Base-by-base conservation (phyloP, 805 yeast genomes). In the Nakazawaea ernobii region DNA sequence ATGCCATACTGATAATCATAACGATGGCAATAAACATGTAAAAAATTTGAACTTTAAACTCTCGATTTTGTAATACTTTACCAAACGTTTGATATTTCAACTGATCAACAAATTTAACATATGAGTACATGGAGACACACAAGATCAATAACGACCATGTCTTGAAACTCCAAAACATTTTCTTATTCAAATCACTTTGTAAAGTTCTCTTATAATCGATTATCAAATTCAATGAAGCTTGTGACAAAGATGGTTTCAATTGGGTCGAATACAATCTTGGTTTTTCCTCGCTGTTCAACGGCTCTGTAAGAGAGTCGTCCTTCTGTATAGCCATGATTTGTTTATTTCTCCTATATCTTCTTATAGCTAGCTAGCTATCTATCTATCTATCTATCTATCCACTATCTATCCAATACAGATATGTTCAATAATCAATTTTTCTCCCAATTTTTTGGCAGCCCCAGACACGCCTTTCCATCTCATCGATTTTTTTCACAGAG, bases 221-320 rank as follows among this genome's bases (percentile, higher is more conserved):
- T 29, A 83, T 79, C 50, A 85, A 63, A 49, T 78, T 80, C 46
- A 82, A 58, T 1, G 83, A 77, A 9, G 86, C 86, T 39, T 77
- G 75, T 1, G 84, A 70, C 36, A 71, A 69, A 29, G 75, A 78
- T 1, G 91, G 91, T 6, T 67, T 68, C 43, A 86, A 67, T 2
- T 63, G 60, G 0, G 75, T 56, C 33, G 79, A 67, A 40, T 62
- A 66, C 35, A 86, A 75, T 1, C 76, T 75, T 9, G 88, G 70
- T 13, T 79, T 75, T 0, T 72, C 73, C 32, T 71, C 66, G 0
- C 57, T 62, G 49, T 80, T 76, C 46, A 86, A 62, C 6, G 90
- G 88, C 52, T 70, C 65, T 52, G 71, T 71, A 50, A 80, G 70
- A 42, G 74, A 69, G 17, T 78, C 73, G 26, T 74, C 75, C 39